Base-by-base conservation (phyloP, 1,139 yeast genomes). In the Taiozyma onychis region DNA sequence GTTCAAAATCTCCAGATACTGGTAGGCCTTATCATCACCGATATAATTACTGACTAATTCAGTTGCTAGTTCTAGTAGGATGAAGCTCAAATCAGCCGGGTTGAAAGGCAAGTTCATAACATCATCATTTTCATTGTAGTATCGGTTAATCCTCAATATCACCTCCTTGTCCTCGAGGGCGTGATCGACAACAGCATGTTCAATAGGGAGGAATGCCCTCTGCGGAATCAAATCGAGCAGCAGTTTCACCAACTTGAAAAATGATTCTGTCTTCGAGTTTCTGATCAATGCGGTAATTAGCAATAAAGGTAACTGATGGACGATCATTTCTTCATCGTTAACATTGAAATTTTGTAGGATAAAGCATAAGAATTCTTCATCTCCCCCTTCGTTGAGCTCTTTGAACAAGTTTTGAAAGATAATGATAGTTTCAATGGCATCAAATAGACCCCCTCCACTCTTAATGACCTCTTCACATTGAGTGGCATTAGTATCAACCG, bases 311-410 rank as follows among this genome's bases (percentile, higher is more conserved):
- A 87, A 71, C 63, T 91, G 97, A 16, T 76, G 74, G 0, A 80
- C 72, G n/a, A 83, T 68, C 85, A 88, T 88, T 56, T 89, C 97
- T 57, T 89, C 97, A 57, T 91, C 98, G 46, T 77, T 80, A 18
- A 90, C 81, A 57, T 88, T 81, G 66, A 88, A 91, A 44, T 78
- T 76, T 22, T 73, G 72, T 28, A 90, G 57, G 22, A 88, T 74
- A 63, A 84, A 89, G 9, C 71, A 68, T 7, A 88, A 66, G 37
- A 87, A 68, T 0, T 71, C 76, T 32, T 78, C 61, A 32, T 68
- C 66, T 8, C 59, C 57, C 5, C 57, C 51, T 34, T 58, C 51
- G 9, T 78, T 61, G 51, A 78, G 62, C n/a, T 69, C 45, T n/a
- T 41, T 63, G 44, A 78, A 71, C 1, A 85, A 66, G 51, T 82